phyloP scores from a whole-genome alignment of 768 basidiomycete species.

The Amanita fuliginea region DNA sequence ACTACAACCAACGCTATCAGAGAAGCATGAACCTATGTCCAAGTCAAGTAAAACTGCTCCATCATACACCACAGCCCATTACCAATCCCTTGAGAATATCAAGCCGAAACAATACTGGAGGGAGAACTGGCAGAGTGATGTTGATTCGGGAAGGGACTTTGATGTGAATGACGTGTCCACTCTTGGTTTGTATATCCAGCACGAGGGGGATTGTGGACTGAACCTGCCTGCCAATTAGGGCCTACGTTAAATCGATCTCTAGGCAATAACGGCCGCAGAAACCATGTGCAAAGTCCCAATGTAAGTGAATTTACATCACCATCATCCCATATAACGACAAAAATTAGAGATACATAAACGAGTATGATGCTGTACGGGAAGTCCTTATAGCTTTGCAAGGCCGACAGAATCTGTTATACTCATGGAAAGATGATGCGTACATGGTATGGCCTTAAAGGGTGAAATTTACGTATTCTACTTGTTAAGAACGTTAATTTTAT shows the following conservation, averaged over 20 bases:
- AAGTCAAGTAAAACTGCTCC: conserved; percentile 5
- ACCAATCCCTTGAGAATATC: conserved; percentile 52
- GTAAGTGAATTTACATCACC: conserved; percentile 15
- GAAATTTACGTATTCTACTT: neutral
- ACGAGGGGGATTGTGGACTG: neutral
- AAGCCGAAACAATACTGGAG: conserved; percentile 66
- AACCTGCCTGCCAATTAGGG: conserved; percentile 19
- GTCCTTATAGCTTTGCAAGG: conserved; percentile 71
- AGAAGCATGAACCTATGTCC: neutral
- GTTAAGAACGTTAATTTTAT: neutral
- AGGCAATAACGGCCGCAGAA: conserved; percentile 24
- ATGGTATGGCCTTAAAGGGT: conserved; percentile 14
- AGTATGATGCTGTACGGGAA: conserved; percentile 70
- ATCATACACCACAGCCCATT: conserved; percentile 30
- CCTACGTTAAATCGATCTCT: conserved; percentile 30
- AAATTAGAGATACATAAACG: conserved; percentile 54
- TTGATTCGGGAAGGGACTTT: conserved; percentile 32
- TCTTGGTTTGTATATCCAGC: conserved; percentile 33
- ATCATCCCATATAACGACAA: neutral
- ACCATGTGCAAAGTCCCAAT: conserved; percentile 27
- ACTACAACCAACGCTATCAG: neutral
- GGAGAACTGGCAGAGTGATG: conserved; percentile 46
- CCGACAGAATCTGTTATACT: conserved; percentile 45
- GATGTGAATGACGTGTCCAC: conserved; percentile 64
- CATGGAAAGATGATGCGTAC: conserved; percentile 22